Base-by-base conservation (phyloP, 164 flowering plant genomes). In the Liriodendron chinense region DNA sequence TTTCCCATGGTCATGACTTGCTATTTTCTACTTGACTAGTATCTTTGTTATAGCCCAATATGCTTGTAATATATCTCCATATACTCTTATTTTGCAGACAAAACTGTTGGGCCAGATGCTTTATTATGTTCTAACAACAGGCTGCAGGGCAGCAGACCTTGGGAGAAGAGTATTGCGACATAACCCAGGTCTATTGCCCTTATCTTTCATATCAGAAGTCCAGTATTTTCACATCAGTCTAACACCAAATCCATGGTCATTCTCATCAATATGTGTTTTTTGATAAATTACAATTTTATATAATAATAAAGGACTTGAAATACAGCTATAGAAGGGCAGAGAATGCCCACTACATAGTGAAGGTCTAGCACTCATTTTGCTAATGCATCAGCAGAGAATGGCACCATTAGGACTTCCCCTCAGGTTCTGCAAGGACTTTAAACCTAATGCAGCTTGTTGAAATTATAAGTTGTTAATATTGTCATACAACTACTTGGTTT, bases 151-250 rank as follows among this genome's bases (percentile, higher is more conserved):
- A 91, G 81, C 99, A 96, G 81, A 96, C 97, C 8, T 84, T 96
- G 21, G 99, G 99, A 64, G 99, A 96, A 79, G 99, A 94, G 80
- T 96, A 96, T 73, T 94, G 99, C 74, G 99, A 96, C 80, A 90
- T 96, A 71, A 92, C 89, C 68, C 99, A 96, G 98, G 97, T 94
- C 26, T 63, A 22, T 72, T 14, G 20, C 74, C 50, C 71, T 70
- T 59, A 34, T 34, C 13, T 67, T 18, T 26, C 20, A 64, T 23
- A 9, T 53, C 3, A 53, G 18, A 53, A 53, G 59, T 53, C 18
- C 18, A 2, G 13, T 53, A 10, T 53, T 10, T 48, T 53, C 43
- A 3, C 43, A 7, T 4, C 5, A 34, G 43, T 34, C 7, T 34
- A 4, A 16, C 59, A 53, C 59, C 59, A 53, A 53, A 53, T 16